Conservation (phyloP, 192 early-diverging fungal species). For the Diversispora eburnea region DNA sequence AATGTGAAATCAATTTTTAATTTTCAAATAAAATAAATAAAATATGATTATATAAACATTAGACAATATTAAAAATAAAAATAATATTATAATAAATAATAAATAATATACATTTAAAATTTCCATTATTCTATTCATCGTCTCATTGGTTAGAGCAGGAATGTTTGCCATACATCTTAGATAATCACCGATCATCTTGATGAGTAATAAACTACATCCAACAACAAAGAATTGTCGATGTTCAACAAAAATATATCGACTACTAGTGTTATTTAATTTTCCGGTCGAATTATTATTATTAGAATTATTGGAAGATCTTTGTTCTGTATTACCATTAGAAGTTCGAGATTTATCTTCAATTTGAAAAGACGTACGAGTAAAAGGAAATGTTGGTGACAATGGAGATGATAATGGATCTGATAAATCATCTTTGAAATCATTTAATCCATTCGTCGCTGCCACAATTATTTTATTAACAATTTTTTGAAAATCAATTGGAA, state of each 20-base stretch:
- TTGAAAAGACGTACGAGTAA: no score
- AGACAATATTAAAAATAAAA: not conserved
- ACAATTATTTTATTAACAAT: constrained; percentile 72
- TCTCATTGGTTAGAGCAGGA: constrained; percentile 72
- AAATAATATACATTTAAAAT: constrained; percentile 63
- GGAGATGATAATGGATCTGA: not conserved
- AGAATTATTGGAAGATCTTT: constrained; percentile 26
- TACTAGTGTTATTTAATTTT: constrained; percentile 28
- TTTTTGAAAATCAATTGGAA: constrained; percentile 91
- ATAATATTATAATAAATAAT: not conserved
- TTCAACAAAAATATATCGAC: constrained; percentile 71
- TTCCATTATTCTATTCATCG: constrained; percentile 86
- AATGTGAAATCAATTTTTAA: not conserved
- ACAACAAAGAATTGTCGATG: constrained; percentile 82
- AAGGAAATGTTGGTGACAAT: constrained; percentile 16
- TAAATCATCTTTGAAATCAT: constrained; percentile 40
- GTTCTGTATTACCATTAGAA: constrained; percentile 21
- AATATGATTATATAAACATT: no score
- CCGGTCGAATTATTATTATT: constrained; percentile 26
- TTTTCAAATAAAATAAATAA: no score
- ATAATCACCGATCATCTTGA: constrained; percentile 93
- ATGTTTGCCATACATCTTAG: constrained; percentile 80
- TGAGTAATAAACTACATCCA: constrained; percentile 79
- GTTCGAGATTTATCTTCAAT: constrained; percentile 1
- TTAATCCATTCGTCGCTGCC: constrained; percentile 40